Evolutionary conservation across 2,329 filamentous ascomycete species (phyloP).

Genomic region (Diaporthe ilicicola): DNA sequence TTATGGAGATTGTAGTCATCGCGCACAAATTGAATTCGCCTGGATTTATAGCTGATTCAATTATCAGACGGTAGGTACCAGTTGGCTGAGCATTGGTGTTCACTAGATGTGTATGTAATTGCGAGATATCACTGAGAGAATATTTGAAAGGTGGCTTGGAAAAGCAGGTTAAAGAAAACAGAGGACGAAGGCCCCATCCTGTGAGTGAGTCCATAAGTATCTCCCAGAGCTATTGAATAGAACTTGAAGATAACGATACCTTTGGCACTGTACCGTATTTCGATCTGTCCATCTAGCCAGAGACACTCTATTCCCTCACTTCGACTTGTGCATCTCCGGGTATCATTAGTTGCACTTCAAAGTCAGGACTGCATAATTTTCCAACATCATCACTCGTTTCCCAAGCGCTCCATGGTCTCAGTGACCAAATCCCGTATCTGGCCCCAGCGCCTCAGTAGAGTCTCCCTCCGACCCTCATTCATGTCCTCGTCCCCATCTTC

Average conservation of each 20-base stretch:
- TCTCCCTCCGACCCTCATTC: slow-evolving; percentile 46
- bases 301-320: too few species aligned
- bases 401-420: slow-evolving; percentile 46
- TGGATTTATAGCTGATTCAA: background rate
- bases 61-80: too few species aligned
- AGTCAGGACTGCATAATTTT: background rate
- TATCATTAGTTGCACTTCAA: background rate
- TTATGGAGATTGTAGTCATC: too few species aligned
- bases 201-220: background rate
- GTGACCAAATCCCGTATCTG: slow-evolving; percentile 51
- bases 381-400: slow-evolving; percentile 10
- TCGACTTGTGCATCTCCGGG: background rate
- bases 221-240: too few species aligned
- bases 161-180: background rate
- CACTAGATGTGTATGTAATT: too few species aligned
- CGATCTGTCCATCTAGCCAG: background rate
- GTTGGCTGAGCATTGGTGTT: too few species aligned
- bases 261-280: background rate
- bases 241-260: background rate
- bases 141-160: background rate
- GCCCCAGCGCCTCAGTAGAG: slow-evolving; percentile 51
- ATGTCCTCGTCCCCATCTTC: slow-evolving; percentile 5
- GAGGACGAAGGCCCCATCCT: background rate
- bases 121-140: too few species aligned
- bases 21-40: background rate